phyloP scores from a whole-genome alignment of 2,329 filamentous ascomycete species.

The Thelonectria blattea region DNA sequence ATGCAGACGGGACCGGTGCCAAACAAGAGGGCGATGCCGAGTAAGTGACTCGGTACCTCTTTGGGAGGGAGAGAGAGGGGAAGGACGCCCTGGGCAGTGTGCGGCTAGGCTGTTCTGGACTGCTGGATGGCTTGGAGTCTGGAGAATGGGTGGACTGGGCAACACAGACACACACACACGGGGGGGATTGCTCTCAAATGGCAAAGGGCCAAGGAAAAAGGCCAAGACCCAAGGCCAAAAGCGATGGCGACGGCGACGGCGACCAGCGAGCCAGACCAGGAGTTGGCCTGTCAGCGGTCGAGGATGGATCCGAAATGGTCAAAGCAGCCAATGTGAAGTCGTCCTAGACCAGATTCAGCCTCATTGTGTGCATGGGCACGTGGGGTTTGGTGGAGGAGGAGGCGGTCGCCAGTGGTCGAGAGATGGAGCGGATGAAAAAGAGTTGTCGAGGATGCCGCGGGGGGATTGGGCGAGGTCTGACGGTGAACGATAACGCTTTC shows the following conservation, averaged over 20 bases:
- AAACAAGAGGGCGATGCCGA: not conserved
- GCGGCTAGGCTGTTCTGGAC: not conserved
- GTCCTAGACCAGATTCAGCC: slow-evolving; percentile 41
- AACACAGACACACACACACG: not conserved
- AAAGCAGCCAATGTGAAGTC: slow-evolving; percentile 30
- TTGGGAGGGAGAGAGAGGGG: too few species aligned
- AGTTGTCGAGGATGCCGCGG: not conserved
- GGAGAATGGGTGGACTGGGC: not conserved
- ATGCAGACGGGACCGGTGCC: slow-evolving; percentile 19
- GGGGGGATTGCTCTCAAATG: not conserved
- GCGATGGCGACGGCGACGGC: slow-evolving; percentile 17
- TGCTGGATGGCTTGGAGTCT: slow-evolving; percentile 8
- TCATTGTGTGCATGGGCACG: slow-evolving; percentile 37
- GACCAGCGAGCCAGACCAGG: not conserved
- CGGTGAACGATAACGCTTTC: not conserved
- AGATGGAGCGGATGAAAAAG: slow-evolving; percentile 11
- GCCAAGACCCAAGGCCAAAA: slow-evolving; percentile 16
- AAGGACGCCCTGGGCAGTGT: slow-evolving; percentile 1
- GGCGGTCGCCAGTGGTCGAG: slow-evolving; percentile 1
- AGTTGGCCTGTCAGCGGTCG: slow-evolving; percentile 16
- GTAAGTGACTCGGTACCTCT: too few species aligned
- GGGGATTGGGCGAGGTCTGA: not conserved
- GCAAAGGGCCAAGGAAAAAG: not conserved
- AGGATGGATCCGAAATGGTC: slow-evolving; percentile 10
- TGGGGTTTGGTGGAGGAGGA: slow-evolving; percentile 34